phyloP scores from a whole-genome alignment of 768 basidiomycete genomes.

The Hysterangium stoloniferum region DNA sequence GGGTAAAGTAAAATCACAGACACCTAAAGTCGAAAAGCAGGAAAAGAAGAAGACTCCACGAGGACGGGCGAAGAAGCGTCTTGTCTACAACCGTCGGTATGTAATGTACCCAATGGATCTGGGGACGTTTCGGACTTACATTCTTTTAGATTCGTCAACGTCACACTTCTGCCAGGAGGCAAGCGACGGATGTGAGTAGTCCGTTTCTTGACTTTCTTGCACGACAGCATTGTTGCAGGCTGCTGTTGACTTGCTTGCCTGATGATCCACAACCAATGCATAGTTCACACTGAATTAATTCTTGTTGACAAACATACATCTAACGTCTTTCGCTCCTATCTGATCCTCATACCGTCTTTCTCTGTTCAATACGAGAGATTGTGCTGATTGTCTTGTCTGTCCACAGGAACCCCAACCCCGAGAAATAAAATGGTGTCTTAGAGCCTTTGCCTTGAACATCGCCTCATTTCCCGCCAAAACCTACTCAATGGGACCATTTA shows the following conservation, averaged over 20 bases:
- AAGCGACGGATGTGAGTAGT: slow-evolving; percentile 91
- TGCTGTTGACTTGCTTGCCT: slow-evolving; percentile 15
- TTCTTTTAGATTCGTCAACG: slow-evolving; percentile 78
- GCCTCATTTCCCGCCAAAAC: not conserved
- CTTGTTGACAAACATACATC: slow-evolving; percentile 82
- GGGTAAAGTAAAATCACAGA: slow-evolving; percentile 98
- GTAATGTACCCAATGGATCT: slow-evolving; percentile 20
- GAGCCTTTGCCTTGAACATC: not conserved
- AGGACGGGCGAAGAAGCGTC: slow-evolving; percentile 96
- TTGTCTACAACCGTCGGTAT: slow-evolving; percentile 88
- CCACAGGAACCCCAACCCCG: slow-evolving; percentile 56
- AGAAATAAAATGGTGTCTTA: slow-evolving; percentile 37
- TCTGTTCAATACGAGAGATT: slow-evolving; percentile 11
- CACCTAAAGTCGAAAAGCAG: slow-evolving; percentile 96
- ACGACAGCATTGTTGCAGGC: not conserved
- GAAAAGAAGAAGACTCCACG: slow-evolving; percentile 99
- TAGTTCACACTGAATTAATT: slow-evolving; percentile 93
- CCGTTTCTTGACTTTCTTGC: slow-evolving; percentile 13
- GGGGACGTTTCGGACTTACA: not conserved
- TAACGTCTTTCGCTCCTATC: slow-evolving; percentile 99
- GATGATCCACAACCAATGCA: slow-evolving; percentile 68
- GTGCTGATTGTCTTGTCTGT: not conserved
- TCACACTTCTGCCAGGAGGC: slow-evolving; percentile 82
- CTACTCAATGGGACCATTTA: not conserved
- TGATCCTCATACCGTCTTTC: slow-evolving; percentile 40